Conservation (phyloP, 2,329 filamentous ascomycete species). For the Setomelanomma holmii region DNA sequence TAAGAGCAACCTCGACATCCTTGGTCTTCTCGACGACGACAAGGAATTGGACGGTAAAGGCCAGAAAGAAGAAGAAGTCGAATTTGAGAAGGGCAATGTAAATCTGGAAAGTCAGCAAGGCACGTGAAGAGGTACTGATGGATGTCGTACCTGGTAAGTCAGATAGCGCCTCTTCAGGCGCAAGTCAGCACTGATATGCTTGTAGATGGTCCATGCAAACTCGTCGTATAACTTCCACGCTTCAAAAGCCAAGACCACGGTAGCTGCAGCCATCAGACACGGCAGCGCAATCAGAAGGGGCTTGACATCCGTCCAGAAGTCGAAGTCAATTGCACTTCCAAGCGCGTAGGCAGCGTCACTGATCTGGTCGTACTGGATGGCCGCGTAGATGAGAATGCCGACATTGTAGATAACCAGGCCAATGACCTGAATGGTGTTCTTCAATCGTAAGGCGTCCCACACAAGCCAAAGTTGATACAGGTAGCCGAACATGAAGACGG, state of each 20-base stretch:
- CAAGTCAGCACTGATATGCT: slow-evolving; percentile 97
- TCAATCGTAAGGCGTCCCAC: slow-evolving; percentile 90
- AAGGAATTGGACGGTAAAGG: slow-evolving; percentile 97
- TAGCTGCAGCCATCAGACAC: slow-evolving; percentile 78
- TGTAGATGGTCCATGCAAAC: slow-evolving; percentile 99
- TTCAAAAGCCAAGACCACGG: slow-evolving; percentile 74
- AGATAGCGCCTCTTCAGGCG: slow-evolving; percentile 96
- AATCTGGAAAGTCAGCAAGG: slow-evolving; percentile 65
- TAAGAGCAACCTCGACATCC: slow-evolving; percentile 81
- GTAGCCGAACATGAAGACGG: slow-evolving; percentile 97
- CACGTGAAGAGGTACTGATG: not conserved
- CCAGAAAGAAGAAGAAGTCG: slow-evolving; percentile 99
- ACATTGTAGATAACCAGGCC: slow-evolving; percentile 92
- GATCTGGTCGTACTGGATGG: slow-evolving; percentile 93
- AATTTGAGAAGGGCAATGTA: slow-evolving; percentile 98
- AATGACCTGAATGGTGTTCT: slow-evolving; percentile 99
- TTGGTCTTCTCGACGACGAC: slow-evolving; percentile 78
- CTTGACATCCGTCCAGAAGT: slow-evolving; percentile 73
- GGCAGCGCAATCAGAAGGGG: slow-evolving; percentile 87
- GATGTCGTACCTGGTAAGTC: slow-evolving; percentile 79
- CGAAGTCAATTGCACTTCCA: slow-evolving; percentile 54
- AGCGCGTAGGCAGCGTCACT: slow-evolving; percentile 71
- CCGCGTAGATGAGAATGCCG: slow-evolving; percentile 89
- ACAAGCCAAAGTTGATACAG: slow-evolving; percentile 88
- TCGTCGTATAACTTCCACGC: slow-evolving; percentile 98